phyloP scores from a whole-genome alignment of 1,284 basidiomycete genomes.

The Ceratorhiza oryzae-sativae region DNA sequence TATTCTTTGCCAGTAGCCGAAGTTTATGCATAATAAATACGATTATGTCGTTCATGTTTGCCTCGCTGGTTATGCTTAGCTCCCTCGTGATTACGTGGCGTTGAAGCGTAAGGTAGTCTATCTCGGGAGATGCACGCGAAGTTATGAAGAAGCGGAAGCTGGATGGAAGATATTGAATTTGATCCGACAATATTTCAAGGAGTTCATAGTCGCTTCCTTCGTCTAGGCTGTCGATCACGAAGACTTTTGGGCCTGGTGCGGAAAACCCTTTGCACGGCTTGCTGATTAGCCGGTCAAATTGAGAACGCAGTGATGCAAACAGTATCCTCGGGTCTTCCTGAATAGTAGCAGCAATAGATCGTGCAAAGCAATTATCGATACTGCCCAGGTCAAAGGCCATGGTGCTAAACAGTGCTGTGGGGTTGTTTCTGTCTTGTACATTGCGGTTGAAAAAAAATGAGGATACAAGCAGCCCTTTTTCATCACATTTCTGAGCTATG shows the following conservation, averaged over 20 bases:
- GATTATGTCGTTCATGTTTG: neutral
- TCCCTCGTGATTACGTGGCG: neutral
- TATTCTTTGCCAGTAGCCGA: neutral
- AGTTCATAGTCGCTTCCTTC: neutral
- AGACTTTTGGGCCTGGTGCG: neutral
- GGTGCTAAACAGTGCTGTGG: neutral
- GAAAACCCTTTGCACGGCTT: neutral
- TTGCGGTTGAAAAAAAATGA: slow-evolving; percentile 24
- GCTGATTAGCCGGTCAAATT: neutral
- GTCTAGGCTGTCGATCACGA: slow-evolving; percentile 5
- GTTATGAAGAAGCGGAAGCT: neutral
- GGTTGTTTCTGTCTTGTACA: neutral
- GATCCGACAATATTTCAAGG: neutral
- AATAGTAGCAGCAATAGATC: neutral
- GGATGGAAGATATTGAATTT: neutral
- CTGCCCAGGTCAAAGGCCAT: neutral
- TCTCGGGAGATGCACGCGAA: neutral
- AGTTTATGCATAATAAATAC: neutral
- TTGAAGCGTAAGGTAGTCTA: neutral
- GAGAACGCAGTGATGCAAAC: neutral
- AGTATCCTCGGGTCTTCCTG: neutral
- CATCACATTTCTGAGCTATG: slow-evolving; percentile 41
- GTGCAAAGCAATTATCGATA: neutral
- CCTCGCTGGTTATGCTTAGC: neutral
- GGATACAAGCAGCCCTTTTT: slow-evolving; percentile 40